Evolutionary conservation across 1,139 yeast species (phyloP), one percentile per base, ranked within the genome.

Genomic region (Protomyces lactucae-debilis): DNA sequence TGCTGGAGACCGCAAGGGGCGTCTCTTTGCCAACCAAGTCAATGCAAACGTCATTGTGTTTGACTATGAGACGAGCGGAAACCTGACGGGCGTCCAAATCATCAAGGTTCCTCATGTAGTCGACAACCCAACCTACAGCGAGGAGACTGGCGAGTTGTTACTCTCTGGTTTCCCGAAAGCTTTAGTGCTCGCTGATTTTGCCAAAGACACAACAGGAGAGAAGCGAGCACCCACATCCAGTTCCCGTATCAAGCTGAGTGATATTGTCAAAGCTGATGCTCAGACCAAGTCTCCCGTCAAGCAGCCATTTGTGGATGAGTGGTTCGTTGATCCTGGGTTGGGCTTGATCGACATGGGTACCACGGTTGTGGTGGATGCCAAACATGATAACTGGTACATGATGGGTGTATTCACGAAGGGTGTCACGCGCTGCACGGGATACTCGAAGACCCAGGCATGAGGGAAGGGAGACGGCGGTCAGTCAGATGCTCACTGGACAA

Each of bases 1-100:
- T 9, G 54, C 63, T 28, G 63, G 63, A 12, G 63, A 59, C 25
- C 52, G 63, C 25, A 59, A 59, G n/a, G 63, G 57, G 5, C 23
- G 53, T 10, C 21, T 59, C 39, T 59, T 52, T 39, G 39, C 54
- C 40, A 59, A 59, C 37, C 63, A 59, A 14, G 57, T 55, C 55
- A 60, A 60, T 25, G 64, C 48, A 25, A 45, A 43, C 14, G 54
- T 60, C 28, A 52, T 52, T 3, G 64, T 54, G 43, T 48, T 18
- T n/a, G 55, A 54, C 37, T 45, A 60, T 18, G 55, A 46, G 14
- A 32, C 14, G 21, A 21, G 25, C 16, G 64, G 64, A 3, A 54
- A 55, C 23, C 23, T 60, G 40, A 46, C 48, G 3, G 35, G 46
- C 16, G 55, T 46, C n/a, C 64, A 60, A 37, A 54, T 14, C 40